Evolutionary conservation across 2,329 filamentous ascomycete genomes (phyloP).

Genomic region (Alternaria sp.): DNA sequence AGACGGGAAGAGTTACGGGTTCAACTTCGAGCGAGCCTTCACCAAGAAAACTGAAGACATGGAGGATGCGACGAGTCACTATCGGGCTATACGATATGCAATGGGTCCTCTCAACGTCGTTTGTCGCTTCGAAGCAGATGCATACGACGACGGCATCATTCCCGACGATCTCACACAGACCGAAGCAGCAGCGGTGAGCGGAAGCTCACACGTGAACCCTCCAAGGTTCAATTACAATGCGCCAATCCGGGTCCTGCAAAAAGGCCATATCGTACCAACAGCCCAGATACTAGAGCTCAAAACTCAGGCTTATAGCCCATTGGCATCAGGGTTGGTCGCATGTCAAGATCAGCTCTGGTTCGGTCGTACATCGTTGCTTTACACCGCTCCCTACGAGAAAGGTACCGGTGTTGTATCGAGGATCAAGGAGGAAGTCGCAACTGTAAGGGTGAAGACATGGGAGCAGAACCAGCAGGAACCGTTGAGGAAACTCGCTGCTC

Average conservation of each 20-base stretch:
- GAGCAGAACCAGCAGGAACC: constrained; percentile 28
- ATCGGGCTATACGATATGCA: constrained; percentile 36
- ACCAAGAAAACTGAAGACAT: constrained; percentile 26
- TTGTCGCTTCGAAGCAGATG: constrained; percentile 38
- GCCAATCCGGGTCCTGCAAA: constrained; percentile 30
- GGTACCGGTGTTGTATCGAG: constrained; percentile 16
- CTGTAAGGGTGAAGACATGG: constrained; percentile 25
- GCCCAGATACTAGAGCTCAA: constrained; percentile 36
- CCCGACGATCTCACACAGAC: constrained; percentile 15
- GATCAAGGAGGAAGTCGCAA: constrained; percentile 26
- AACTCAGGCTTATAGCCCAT: constrained; percentile 22
- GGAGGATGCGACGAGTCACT: constrained; percentile 37
- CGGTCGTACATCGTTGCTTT: constrained; percentile 33
- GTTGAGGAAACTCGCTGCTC: constrained; percentile 28
- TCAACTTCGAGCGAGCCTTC: constrained; percentile 38
- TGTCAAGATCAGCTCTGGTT: constrained; percentile 43
- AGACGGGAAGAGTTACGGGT: constrained; percentile 23
- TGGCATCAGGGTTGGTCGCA: constrained; percentile 1
- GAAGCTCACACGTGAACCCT: constrained; percentile 5
- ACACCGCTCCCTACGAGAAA: constrained; percentile 26
- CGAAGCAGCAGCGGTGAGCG: constrained; percentile 17
- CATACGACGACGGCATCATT: constrained; percentile 26
- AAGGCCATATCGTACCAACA: constrained; percentile 30
- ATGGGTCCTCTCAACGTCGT: constrained; percentile 36
- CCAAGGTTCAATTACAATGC: constrained; percentile 23